phyloP scores from a whole-genome alignment of 2,329 filamentous ascomycete genomes.

The Fusarium coicis region DNA sequence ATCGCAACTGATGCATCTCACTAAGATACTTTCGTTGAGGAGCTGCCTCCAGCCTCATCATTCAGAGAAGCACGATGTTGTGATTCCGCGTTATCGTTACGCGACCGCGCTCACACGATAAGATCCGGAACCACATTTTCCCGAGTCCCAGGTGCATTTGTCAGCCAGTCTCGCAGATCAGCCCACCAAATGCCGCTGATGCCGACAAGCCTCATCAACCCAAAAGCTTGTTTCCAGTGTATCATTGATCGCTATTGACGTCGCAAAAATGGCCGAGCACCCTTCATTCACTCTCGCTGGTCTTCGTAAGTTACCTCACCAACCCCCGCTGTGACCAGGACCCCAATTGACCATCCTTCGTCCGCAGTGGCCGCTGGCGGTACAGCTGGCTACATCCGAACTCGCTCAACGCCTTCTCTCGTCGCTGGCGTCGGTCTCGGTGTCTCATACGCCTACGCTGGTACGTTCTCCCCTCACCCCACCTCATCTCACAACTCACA shows the following conservation, averaged over 20 bases:
- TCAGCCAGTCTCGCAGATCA: not conserved
- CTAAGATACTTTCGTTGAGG: rapidly evolving
- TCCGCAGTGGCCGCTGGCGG: constrained; percentile 39
- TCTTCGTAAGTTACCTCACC: constrained; percentile 46
- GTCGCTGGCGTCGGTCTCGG: constrained; percentile 42
- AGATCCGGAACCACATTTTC: not conserved
- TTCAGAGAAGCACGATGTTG: not conserved
- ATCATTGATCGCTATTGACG: not conserved
- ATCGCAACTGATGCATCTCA: rapidly evolving
- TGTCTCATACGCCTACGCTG: constrained; percentile 41
- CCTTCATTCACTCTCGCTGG: constrained; percentile 54
- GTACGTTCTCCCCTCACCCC: not conserved
- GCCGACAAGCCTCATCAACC: not conserved
- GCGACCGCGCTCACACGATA: not conserved
- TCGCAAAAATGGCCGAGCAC: constrained; percentile 51
- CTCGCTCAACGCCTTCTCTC: constrained; percentile 42
- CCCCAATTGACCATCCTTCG: not conserved
- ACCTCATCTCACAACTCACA: not conserved
- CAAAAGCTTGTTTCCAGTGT: not conserved
- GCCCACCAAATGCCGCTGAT: constrained; percentile 1
- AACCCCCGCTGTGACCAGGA: rapidly evolving
- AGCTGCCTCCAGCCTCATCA: rapidly evolving
- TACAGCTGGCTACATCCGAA: constrained; percentile 40
- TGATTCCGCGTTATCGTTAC: not conserved
- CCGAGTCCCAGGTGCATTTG: not conserved